Conservation (phyloP, 1,284 basidiomycete species). For the Austroboletus rostrupii region DNA sequence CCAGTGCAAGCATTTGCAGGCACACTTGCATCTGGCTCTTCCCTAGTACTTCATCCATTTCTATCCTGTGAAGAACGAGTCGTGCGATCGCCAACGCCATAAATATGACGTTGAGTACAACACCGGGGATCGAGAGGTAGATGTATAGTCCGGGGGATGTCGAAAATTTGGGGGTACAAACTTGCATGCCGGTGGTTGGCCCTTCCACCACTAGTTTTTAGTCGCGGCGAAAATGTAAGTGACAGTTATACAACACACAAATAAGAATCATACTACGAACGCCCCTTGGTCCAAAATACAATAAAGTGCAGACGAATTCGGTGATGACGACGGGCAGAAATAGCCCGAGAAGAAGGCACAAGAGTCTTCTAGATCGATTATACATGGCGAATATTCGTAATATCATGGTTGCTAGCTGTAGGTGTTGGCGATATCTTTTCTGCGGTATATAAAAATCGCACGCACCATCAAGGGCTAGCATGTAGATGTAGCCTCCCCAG, state of each 20-base stretch:
- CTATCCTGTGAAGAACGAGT: neutral
- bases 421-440: neutral
- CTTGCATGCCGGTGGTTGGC: neutral
- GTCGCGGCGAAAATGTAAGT: neutral
- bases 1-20: slow-evolving; percentile 4
- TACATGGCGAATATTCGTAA: slow-evolving; percentile 11
- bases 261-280: neutral
- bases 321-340: slow-evolving; percentile 3
- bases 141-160: neutral
- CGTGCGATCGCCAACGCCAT: slow-evolving; percentile 1
- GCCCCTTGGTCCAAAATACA: slow-evolving; percentile 1
- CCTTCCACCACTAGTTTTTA: neutral
- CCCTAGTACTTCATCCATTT: neutral
- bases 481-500: slow-evolving; percentile 6
- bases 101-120: slow-evolving; percentile 6
- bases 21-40: neutral
- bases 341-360: slow-evolving; percentile 1
- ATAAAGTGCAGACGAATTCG: neutral
- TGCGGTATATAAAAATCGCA: neutral
- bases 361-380: slow-evolving; percentile 5
- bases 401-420: slow-evolving; percentile 5
- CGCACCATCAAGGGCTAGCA: slow-evolving; percentile 6
- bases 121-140: slow-evolving; percentile 1
- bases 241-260: neutral
- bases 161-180: neutral